Base-by-base conservation (phyloP, 306 rosid species). In the Trifolium fragiferum region DNA sequence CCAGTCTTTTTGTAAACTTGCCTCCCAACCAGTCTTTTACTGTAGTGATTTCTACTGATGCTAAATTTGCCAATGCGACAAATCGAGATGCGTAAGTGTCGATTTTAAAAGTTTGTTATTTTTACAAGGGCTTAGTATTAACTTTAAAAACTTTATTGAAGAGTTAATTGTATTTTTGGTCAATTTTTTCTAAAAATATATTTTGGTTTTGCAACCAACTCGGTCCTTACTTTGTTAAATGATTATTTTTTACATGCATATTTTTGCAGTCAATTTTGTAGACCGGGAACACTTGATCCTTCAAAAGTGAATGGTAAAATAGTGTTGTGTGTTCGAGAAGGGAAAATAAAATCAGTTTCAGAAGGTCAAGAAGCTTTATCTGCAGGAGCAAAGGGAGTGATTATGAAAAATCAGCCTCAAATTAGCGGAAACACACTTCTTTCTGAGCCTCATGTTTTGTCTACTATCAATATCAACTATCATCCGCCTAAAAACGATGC, bases 361-460 rank as follows among this genome's bases (percentile, higher is more conserved):
- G 86, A 88, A 67, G 89, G 93, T 19, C 35, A 43, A 4, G 47
- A 70, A 35, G 89, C 83, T n/a, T 11, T 11, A 13, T 44, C 27
- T 25, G 91, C 91, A 1, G 96, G 96, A 0, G 93, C 87, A 7
- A 83, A 51, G 6, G 96, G 89, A 40, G 74, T 90, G 87, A 65
- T 90, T 75, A 38, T 90, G 38, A 65, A 47, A 14, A 86, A 90
- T 47, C 78, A 55, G 46, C 12, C 23, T 37, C 0, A 3, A 13
- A 1, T 15, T 14, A 41, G 47, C 61, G 93, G 83, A 25, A 70
- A 72, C 51, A 89, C 81, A 18, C 18, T 82, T 44, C 32, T 69
- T 6, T 64, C 88, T 2, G 96, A 90, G 76, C 70, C 90, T 75
- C 91, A 86, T 40, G 49, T 80, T 46, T 62, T 90, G 18, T 86